Evolutionary conservation across 2,329 filamentous ascomycete genomes (phyloP).

Genomic region (Pseudocercospora vitis): DNA sequence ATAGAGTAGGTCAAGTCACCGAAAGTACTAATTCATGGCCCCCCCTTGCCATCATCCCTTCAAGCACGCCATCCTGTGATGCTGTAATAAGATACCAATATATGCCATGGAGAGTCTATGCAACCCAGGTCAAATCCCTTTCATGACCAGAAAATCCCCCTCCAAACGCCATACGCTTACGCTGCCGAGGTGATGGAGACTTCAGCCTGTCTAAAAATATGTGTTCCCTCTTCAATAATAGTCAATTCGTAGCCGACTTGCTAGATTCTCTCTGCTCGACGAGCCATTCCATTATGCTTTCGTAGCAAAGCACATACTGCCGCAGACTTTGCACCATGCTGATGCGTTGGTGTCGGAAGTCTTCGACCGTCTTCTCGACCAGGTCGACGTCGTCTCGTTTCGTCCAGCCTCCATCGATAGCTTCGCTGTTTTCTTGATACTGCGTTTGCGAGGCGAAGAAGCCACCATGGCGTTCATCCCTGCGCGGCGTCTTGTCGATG

Average conservation of each 20-base stretch:
- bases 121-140: background rate
- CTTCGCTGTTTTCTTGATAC: slow-evolving; percentile 31
- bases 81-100: background rate
- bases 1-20: too few species aligned
- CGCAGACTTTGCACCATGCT: slow-evolving; percentile 96
- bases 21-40: too few species aligned
- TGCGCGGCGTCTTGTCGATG: slow-evolving; percentile 29
- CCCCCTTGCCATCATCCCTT: too few species aligned
- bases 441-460: slow-evolving; percentile 32
- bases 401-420: slow-evolving; percentile 61
- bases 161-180: background rate
- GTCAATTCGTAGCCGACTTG: slow-evolving; percentile 8
- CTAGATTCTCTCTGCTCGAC: slow-evolving; percentile 42
- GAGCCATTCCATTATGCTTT: slow-evolving; percentile 89
- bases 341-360: slow-evolving; percentile 81
- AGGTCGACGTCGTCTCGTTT: slow-evolving; percentile 70
- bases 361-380: slow-evolving; percentile 82
- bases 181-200: background rate
- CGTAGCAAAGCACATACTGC: slow-evolving; percentile 95
- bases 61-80: too few species aligned
- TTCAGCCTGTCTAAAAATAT: background rate
- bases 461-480: slow-evolving; percentile 18
- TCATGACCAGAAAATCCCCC: background rate
- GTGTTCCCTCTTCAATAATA: background rate
- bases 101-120: background rate